A percentile compares a stretch with the other conserved stretches of the same genome.
Conservation (phyloP, 305 asterid genomes). For the Fraxinus baroniana region DNA sequence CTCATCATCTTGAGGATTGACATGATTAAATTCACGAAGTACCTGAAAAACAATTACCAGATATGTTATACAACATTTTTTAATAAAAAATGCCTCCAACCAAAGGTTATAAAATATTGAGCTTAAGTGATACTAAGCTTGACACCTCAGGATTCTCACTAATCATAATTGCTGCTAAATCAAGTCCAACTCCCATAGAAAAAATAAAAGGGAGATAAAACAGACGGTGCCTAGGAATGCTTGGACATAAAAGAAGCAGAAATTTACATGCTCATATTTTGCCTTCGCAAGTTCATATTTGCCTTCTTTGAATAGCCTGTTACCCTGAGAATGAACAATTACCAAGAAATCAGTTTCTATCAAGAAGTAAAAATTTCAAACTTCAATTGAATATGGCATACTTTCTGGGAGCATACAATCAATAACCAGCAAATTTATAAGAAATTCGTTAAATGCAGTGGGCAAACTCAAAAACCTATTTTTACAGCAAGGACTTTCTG, state of each 20-base stretch:
- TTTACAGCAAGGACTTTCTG: not conserved
- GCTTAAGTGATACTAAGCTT: constrained; percentile 11
- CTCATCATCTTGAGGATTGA: constrained; percentile 88
- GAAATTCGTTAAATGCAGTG: not conserved
- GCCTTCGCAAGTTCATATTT: constrained; percentile 94
- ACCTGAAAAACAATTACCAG: constrained; percentile 49
- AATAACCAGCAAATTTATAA: not conserved
- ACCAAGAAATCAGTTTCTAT: constrained; percentile 7
- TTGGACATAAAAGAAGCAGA: constrained; percentile 3
- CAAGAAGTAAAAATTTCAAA: not conserved
- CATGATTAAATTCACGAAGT: constrained; percentile 94
- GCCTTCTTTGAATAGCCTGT: constrained; percentile 94
- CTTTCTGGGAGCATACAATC: not conserved
- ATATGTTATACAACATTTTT: constrained; percentile 4
- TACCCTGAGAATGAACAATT: constrained; percentile 67
- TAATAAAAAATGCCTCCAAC: constrained; percentile 5
- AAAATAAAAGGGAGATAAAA: too few relatives aligned
- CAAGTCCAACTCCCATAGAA: not conserved
- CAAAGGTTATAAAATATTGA: not conserved
- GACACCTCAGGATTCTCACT: not conserved
- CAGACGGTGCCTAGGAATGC: too few relatives aligned
- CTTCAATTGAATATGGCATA: not conserved
- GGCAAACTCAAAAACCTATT: not conserved
- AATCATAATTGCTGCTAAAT: not conserved
- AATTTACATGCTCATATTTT: constrained; percentile 81